A percentile compares a stretch with the other conserved stretches of the same genome.
Evolutionary conservation across 495 filamentous ascomycete genomes (phyloP).

Genomic region (Neurospora pannonica): DNA sequence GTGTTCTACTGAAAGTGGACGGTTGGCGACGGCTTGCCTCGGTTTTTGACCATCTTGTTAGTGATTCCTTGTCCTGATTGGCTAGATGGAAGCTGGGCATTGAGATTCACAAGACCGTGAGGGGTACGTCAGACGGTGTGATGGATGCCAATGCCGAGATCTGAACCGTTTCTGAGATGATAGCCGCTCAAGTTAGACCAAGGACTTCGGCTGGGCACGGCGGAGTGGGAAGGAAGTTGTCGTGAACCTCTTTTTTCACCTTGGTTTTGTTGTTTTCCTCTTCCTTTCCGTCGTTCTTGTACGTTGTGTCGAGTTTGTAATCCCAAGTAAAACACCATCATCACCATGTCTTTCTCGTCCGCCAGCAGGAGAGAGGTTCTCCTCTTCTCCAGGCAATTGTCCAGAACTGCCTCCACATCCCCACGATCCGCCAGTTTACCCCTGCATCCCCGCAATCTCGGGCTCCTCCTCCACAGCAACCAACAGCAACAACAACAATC

Average conservation of each 20-base stretch:
- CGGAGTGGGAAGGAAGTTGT: not conserved
- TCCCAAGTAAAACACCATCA: not conserved
- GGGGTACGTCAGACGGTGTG: not conserved
- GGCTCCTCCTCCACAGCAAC: conserved; percentile 9
- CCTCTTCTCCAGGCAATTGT: conserved; percentile 32
- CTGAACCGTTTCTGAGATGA: not conserved
- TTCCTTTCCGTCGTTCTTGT: not conserved
- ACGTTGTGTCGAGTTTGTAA: not conserved
- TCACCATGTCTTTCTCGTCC: conserved; percentile 24
- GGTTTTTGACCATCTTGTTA: not conserved
- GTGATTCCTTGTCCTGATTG: not conserved
- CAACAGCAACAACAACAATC: conserved; percentile 11
- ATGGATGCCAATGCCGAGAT: not conserved
- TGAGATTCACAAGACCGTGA: not conserved
- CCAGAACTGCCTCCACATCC: not conserved
- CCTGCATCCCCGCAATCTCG: conserved; percentile 1
- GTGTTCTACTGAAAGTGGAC: not conserved
- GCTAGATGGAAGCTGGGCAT: not conserved
- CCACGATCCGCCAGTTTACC: not conserved
- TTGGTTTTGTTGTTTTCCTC: not conserved
- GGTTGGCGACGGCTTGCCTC: not conserved
- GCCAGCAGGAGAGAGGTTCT: conserved; percentile 24
- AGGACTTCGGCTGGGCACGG: not conserved
- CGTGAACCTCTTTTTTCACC: not conserved
- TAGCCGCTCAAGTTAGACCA: not conserved